Evolutionary conservation across 164 flowering plant species (phyloP), one percentile per base, ranked within the genome.

Genomic region (Liquidambar formosana): DNA sequence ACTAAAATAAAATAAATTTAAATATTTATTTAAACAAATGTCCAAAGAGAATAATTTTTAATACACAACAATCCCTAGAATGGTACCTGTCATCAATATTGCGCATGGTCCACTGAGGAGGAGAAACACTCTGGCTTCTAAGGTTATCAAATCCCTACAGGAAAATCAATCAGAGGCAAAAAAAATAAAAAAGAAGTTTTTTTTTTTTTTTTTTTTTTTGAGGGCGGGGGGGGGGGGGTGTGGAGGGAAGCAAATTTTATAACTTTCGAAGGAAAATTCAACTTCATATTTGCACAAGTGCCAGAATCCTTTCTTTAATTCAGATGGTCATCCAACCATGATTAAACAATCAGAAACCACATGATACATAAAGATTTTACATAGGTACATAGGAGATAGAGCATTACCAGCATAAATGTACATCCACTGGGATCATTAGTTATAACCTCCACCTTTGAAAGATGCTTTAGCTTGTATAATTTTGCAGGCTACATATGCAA

Each of bases 51-150:
- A 22, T 5, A 44, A 10, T 28, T 54, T n/a, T 43, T n/a, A 54
- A 53, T 43, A 16, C 10, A 15, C 26, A 62, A 21, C 54, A 43
- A 45, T 45, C 5, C 3, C 27, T 23, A 59, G 23, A 54, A 14
- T n/a, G 5, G 19, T 63, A 96, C 98, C 99, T 93, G 73, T 96
- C 99, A 83, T 91, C 93, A 71, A 86, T 77, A 81, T 93, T 96
- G 67, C 99, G 99, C 98, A 93, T 93, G 48, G 99, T 96, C 97
- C 98, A 96, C 65, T 96, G 99, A 74, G 99, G 94, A 45, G 97
- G 98, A 43, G 98, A 84, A 70, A 93, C 98, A 78, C 91, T 91
- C 75, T 96, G 96, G 77, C 86, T 93, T 80, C 92, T 89, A 46
- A 96, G 95, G 72, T 96, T 96, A 79, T 96, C 99, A 82, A 96